Conservation (phyloP, 2,329 filamentous ascomycete species). For the Blastomyces percursus region DNA sequence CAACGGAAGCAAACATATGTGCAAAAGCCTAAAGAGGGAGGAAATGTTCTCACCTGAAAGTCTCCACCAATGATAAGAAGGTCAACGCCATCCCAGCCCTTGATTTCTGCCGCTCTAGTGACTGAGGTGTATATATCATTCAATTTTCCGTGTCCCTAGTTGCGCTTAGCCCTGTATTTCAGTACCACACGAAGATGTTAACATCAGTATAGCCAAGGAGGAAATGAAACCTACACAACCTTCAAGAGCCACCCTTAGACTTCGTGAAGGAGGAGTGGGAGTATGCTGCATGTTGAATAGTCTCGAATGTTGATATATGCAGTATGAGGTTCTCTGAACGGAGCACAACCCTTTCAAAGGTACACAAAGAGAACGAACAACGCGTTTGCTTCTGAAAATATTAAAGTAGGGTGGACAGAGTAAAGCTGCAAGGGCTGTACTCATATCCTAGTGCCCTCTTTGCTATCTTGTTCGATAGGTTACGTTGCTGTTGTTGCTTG, state of each 20-base stretch:
- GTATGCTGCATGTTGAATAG: constrained; percentile 1
- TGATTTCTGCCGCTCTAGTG: constrained; percentile 53
- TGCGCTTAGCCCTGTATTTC: neutral
- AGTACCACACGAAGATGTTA: constrained; percentile 9
- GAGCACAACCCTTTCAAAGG: neutral
- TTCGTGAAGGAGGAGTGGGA: constrained; percentile 5
- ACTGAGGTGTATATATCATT: constrained; percentile 84
- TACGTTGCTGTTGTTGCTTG: neutral
- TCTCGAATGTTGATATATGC: neutral
- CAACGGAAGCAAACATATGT: neutral
- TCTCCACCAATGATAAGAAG: constrained; percentile 91
- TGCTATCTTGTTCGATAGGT: neutral
- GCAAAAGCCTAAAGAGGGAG: neutral
- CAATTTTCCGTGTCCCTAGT: constrained; percentile 77
- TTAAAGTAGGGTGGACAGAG: neutral
- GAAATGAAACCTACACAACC: constrained; percentile 57
- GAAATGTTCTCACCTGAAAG: constrained; percentile 56
- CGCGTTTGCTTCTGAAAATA: neutral
- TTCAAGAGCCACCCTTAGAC: constrained; percentile 66
- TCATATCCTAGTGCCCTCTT: neutral
- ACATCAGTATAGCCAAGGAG: neutral
- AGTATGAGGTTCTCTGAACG: neutral
- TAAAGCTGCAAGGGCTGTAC: neutral
- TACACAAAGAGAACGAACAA: neutral
- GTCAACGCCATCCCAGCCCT: constrained; percentile 73